These are phyloP conservation scores for Lactifluus hygrophoroides DNA, from an alignment of 768 basidiomycete species.

Conservation along the genomic window DNA sequence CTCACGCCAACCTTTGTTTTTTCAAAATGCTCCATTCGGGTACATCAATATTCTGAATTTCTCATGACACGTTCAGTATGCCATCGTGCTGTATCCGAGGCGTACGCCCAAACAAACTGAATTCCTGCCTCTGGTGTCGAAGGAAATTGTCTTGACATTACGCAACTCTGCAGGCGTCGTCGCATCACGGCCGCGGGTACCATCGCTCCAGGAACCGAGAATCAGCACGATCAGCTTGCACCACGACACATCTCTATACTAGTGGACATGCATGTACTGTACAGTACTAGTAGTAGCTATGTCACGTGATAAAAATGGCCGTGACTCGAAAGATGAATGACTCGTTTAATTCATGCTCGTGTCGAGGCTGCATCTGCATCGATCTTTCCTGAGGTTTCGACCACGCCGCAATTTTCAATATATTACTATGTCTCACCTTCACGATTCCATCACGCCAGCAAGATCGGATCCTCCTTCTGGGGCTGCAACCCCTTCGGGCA, in stretches of 20 bases:
- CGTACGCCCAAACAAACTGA: background rate
- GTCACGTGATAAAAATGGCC: no score
- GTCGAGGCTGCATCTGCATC: conserved; percentile 24
- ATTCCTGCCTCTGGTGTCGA: conserved; percentile 11
- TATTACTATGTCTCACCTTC: conserved; percentile 21
- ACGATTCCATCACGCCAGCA: background rate
- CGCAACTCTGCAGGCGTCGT: conserved; percentile 19
- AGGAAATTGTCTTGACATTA: conserved; percentile 20
- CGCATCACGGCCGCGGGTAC: background rate
- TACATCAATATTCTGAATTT: background rate
- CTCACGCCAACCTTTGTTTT: conserved; percentile 12
- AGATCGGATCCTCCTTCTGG: conserved; percentile 12
- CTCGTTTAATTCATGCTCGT: background rate
- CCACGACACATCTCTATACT: no score
- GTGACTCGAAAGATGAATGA: background rate
- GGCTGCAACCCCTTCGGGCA: background rate
- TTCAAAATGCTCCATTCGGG: conserved; percentile 7
- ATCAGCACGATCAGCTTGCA: no score
- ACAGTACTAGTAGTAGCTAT: no score
- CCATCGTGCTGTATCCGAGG: conserved; percentile 3
- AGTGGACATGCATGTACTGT: no score
- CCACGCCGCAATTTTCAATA: background rate
- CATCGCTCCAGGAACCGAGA: background rate
- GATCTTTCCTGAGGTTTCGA: conserved; percentile 21
- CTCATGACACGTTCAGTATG: conserved; percentile 6